Conservation (phyloP, 2,329 filamentous ascomycete species). For the Leptographium lundbergii region DNA sequence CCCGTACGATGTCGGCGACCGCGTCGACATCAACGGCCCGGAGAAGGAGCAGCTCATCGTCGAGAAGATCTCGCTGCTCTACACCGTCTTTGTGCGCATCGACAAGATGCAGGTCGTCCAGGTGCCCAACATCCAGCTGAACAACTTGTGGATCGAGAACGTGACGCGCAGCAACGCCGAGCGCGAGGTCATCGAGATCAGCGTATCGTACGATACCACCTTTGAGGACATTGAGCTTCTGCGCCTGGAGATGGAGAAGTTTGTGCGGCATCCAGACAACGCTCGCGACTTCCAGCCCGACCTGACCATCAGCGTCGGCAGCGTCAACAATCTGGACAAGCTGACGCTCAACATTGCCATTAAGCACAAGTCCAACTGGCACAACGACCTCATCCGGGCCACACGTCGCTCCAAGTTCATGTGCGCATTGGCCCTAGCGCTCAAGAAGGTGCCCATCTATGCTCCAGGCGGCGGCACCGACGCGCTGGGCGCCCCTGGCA, state of each 20-base stretch:
- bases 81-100: conserved; percentile 80
- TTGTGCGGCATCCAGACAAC: conserved; percentile 76
- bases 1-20: conserved; percentile 89
- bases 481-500: conserved; percentile 50
- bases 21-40: conserved; percentile 61
- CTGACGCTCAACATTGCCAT: conserved; percentile 72
- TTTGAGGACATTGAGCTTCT: conserved; percentile 85
- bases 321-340: conserved; percentile 79
- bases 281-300: conserved; percentile 82
- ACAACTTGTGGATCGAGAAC: conserved; percentile 92
- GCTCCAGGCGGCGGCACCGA: conserved; percentile 62
- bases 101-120: conserved; percentile 68
- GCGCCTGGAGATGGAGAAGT: conserved; percentile 70
- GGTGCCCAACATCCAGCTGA: conserved; percentile 84
- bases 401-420: conserved; percentile 89
- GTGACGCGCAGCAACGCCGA: conserved; percentile 82
- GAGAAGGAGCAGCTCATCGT: conserved; percentile 59
- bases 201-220: conserved; percentile 71
- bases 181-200: conserved; percentile 71
- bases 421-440: conserved; percentile 75
- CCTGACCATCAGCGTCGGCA: conserved; percentile 62
- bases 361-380: conserved; percentile 86
- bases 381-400: conserved; percentile 71
- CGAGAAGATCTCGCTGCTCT: conserved; percentile 87
- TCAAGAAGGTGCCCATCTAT: conserved; percentile 79